Conservation (phyloP, 2,329 filamentous ascomycete genomes). For the Ceratocystis ficicola region DNA sequence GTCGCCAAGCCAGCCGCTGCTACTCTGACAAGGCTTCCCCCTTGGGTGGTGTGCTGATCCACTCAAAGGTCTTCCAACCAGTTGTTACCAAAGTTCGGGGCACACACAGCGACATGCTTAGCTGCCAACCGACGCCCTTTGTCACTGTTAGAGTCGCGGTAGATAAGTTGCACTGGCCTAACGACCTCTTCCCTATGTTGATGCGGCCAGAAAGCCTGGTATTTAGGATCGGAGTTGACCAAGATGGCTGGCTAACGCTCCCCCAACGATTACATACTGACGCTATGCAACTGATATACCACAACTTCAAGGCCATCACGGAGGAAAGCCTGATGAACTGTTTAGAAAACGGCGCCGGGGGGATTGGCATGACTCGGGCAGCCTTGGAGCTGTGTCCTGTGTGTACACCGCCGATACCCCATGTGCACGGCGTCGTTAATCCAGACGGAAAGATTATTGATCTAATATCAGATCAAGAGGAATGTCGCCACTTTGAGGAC, state of each 20-base stretch:
- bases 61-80: neutral
- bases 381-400: neutral
- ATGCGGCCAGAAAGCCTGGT: conserved; percentile 5
- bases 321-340: neutral
- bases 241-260: conserved; percentile 14
- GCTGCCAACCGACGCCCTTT: conserved; percentile 5
- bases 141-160: conserved; percentile 9
- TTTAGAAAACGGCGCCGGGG: neutral
- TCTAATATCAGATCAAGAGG: conserved; percentile 13
- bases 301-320: conserved; percentile 14
- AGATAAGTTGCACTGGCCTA: conserved; percentile 9
- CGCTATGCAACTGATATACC: conserved; percentile 13
- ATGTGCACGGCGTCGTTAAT: conserved; percentile 11
- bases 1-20: neutral
- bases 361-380: neutral
- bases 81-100: neutral
- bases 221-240: neutral
- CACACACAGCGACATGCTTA: neutral
- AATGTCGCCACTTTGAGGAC: conserved; percentile 21
- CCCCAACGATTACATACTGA: conserved; percentile 14
- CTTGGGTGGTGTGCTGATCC: neutral
- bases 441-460: conserved; percentile 17
- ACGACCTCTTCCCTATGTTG: conserved; percentile 7
- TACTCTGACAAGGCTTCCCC: neutral
- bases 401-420: conserved; percentile 14